Conservation (phyloP, 805 yeast genomes). For the Ogataea ganodermae region DNA sequence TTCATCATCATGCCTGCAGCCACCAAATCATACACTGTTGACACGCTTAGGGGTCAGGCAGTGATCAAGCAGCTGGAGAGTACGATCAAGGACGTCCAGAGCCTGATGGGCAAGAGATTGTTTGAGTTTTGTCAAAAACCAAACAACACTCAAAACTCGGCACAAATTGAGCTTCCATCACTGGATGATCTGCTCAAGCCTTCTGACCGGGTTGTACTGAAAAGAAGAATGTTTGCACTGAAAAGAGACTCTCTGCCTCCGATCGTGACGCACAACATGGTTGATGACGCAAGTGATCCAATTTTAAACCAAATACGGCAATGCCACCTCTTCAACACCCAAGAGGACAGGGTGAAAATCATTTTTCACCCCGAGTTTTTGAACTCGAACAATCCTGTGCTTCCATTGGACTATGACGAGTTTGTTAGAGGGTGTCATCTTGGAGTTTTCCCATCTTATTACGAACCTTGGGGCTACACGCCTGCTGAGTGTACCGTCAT, state of each 20-base stretch:
- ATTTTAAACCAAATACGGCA: constrained; percentile 88
- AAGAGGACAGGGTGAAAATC: constrained; percentile 89
- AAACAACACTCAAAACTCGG: constrained; percentile 45
- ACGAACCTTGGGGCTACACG: constrained; percentile 99
- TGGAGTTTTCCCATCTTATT: constrained; percentile 97
- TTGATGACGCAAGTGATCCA: constrained; percentile 88
- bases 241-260: constrained; percentile 91
- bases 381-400: constrained; percentile 90
- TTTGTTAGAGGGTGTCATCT: constrained; percentile 97
- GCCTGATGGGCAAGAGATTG: constrained; percentile 79
- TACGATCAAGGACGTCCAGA: constrained; percentile 86
- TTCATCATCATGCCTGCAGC: constrained; percentile 98
- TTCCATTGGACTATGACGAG: constrained; percentile 93
- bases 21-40: constrained; percentile 92
- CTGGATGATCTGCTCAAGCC: constrained; percentile 83
- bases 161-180: constrained; percentile 53
- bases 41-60: constrained; percentile 94
- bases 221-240: constrained; percentile 90
- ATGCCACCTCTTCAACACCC: constrained; percentile 85
- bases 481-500: constrained; percentile 99
- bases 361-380: constrained; percentile 97
- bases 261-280: constrained; percentile 95
- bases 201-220: constrained; percentile 83
- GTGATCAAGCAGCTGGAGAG: constrained; percentile 88
- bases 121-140: constrained; percentile 77